phyloP scores from a whole-genome alignment of 208 protist genomes.

The Herpetomonas muscarum region DNA sequence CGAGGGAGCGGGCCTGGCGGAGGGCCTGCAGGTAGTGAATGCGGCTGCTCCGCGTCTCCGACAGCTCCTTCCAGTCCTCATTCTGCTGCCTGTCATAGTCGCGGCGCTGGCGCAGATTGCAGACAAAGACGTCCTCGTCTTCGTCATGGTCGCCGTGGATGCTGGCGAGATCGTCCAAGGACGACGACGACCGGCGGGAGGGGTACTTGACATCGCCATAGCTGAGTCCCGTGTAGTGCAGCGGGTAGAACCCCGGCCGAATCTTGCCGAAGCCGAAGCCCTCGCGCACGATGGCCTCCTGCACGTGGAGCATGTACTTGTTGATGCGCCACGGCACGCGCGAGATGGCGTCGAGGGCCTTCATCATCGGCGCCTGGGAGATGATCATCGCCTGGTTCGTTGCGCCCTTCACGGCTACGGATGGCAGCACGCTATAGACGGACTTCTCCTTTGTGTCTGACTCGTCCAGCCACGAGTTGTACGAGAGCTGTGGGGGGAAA shows the following conservation, averaged over 20 bases:
- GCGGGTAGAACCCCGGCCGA: constrained; percentile 82
- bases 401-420: constrained; percentile 80
- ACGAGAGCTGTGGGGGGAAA: constrained; percentile 87
- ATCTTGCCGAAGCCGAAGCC: constrained; percentile 92
- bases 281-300: constrained; percentile 89
- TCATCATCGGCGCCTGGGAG: constrained; percentile 90
- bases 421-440: constrained; percentile 88
- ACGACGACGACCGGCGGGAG: background rate
- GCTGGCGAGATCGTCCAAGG: background rate
- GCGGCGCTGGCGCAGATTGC: constrained; percentile 59
- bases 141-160: constrained; percentile 18
- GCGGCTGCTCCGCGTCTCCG: constrained; percentile 79
- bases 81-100: constrained; percentile 65
- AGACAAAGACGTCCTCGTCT: constrained; percentile 32
- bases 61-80: constrained; percentile 79
- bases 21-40: constrained; percentile 88
- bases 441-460: constrained; percentile 88
- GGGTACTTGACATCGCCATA: constrained; percentile 55
- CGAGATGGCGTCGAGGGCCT: constrained; percentile 86
- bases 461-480: constrained; percentile 87
- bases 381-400: constrained; percentile 91
- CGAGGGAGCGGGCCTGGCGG: constrained; percentile 84
- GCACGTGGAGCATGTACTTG: constrained; percentile 91
- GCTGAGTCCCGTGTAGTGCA: constrained; percentile 74
- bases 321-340: constrained; percentile 90